phyloP scores from a whole-genome alignment of 495 filamentous ascomycete species.

The Neurospora sublineolata region DNA sequence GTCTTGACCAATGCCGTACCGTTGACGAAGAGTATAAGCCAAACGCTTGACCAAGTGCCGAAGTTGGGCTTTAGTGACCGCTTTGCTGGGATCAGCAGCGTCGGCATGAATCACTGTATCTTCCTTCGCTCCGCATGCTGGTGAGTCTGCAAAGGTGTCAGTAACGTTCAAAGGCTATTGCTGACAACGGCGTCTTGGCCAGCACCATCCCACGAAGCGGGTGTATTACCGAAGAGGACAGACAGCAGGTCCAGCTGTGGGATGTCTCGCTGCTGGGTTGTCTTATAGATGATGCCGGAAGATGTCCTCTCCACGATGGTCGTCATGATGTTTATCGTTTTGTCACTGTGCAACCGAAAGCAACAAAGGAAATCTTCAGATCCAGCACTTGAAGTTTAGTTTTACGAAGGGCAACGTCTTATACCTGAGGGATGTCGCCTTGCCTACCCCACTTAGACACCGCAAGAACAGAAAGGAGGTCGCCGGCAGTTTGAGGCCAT shows the following conservation, averaged over 20 bases:
- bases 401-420: background rate
- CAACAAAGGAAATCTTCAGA: background rate
- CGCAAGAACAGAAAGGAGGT: background rate
- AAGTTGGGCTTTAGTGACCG: slow-evolving; percentile 36
- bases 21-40: slow-evolving; percentile 35
- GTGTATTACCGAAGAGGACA: slow-evolving; percentile 7
- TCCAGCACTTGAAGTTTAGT: background rate
- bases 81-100: slow-evolving; percentile 35
- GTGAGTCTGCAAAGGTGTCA: background rate
- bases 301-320: slow-evolving; percentile 69
- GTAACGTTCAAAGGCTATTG: background rate
- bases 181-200: background rate
- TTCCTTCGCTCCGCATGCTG: slow-evolving; percentile 5
- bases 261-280: slow-evolving; percentile 33
- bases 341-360: background rate
- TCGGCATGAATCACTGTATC: slow-evolving; percentile 22
- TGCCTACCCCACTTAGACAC: background rate
- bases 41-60: slow-evolving; percentile 31
- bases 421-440: background rate
- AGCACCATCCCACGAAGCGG: background rate
- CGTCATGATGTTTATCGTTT: background rate
- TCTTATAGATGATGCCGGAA: slow-evolving; percentile 93
- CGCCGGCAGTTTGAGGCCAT: background rate
- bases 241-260: slow-evolving; percentile 7
- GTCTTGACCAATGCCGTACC: slow-evolving; percentile 35